These are phyloP conservation scores for Eutrema japonicum DNA, from an alignment of 345 rosid genomes.

Conservation along the genomic window DNA sequence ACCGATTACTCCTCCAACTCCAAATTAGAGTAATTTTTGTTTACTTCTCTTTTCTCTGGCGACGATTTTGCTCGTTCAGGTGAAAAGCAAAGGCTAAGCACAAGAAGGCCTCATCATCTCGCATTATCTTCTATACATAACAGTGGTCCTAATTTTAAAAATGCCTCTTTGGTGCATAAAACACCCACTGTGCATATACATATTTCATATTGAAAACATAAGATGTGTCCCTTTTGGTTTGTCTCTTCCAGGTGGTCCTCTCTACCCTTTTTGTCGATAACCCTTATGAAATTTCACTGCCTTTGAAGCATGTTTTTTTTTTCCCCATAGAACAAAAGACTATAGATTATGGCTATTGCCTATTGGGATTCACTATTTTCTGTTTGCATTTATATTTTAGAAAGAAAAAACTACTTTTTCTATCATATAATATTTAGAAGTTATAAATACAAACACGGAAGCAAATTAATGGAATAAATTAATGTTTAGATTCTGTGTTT, in stretches of 20 bases:
- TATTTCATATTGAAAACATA: constrained; percentile 14
- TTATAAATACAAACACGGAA: no score
- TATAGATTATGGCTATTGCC: background rate
- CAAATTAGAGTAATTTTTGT: background rate
- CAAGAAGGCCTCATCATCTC: constrained; percentile 11
- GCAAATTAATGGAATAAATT: no score
- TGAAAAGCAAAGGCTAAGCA: constrained; percentile 7
- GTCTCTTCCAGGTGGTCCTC: constrained; percentile 25
- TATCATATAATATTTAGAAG: no score
- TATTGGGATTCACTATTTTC: background rate
- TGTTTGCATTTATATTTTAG: no score
- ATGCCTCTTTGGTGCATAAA: constrained; percentile 5
- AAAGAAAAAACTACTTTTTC: no score
- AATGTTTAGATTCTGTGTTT: no score
- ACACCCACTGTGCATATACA: constrained; percentile 1
- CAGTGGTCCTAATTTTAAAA: background rate
- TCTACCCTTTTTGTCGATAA: constrained; percentile 22
- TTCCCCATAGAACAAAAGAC: background rate
- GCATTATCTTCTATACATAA: background rate
- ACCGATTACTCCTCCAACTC: no score
- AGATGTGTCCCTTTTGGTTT: constrained; percentile 21
- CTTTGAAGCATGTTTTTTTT: constrained; percentile 6
- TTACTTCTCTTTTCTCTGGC: background rate
- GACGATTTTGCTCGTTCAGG: background rate
- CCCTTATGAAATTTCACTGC: background rate